phyloP scores from a whole-genome alignment of 2,329 filamentous ascomycete species.

The Ophiostoma tasmaniense region DNA sequence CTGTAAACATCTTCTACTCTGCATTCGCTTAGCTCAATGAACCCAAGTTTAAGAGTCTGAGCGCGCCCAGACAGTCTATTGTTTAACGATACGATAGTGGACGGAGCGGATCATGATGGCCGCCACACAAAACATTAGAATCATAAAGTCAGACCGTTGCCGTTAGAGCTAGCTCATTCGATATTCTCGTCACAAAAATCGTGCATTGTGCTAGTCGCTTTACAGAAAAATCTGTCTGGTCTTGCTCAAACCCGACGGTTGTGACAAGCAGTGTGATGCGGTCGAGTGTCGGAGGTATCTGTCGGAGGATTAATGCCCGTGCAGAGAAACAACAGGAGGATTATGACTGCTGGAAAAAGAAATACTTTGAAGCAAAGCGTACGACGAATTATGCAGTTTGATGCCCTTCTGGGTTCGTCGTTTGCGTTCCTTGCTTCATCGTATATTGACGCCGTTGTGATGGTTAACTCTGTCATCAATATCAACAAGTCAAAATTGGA shows the following conservation, averaged over 20 bases:
- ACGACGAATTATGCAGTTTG: neutral
- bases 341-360: neutral
- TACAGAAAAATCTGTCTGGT: neutral
- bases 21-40: neutral
- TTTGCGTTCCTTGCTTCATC: neutral
- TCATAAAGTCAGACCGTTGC: neutral
- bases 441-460: neutral
- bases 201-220: neutral
- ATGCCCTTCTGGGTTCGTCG: neutral
- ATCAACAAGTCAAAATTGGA: neutral
- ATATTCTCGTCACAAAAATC: neutral
- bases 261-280: neutral
- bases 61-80: neutral
- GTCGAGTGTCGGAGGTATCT: neutral
- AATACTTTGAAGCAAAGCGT: neutral
- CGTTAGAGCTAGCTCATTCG: neutral
- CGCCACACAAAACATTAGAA: neutral
- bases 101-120: neutral
- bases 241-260: neutral
- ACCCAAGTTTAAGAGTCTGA: neutral
- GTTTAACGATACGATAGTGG: neutral
- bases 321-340: neutral
- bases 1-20: neutral
- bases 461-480: neutral
- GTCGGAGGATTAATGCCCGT: neutral